Base-by-base conservation (phyloP, 495 filamentous ascomycete species). In the Penicilliopsis zonata region DNA sequence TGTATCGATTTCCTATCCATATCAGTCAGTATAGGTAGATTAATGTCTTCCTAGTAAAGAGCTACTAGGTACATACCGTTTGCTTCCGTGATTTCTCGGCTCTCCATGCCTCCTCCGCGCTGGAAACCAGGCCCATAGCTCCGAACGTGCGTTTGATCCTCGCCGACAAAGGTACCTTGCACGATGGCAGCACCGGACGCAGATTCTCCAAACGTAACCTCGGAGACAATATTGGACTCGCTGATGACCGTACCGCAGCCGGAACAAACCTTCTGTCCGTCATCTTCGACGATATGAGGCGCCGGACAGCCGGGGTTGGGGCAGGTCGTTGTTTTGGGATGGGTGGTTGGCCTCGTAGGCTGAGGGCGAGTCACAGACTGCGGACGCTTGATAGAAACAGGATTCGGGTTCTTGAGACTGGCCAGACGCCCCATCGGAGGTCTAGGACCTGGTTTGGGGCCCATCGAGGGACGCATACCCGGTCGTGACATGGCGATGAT, bases 201-300 rank as follows among this genome's bases (percentile, higher is more conserved):
- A 23, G 69, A 76, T 56, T 95, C 86, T 30, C 86, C 86, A 45
- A 95, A 98, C 4, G 74, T 76, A 31, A 96, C 70, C 47, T 98
- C 90, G 13, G 84, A 71, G 33, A 95, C 86, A 34, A 96, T 93
- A 41, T 92, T 82, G 38, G 74, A 72, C 43, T 87, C 77, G 37
- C 79, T 73, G 40, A 86, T 69, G 35, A 88, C 73, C 16, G 72
- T 74, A 66, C 87, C 87, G 61, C 90, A 98, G 22, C 68, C 77
- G 18, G 70, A 66, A 62, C 90, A 98, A 28, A 82, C 76, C 19
- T 55, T 54, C 35, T 65, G 52, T 9, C 67, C 71, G 33, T 72
- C 69, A 38, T 77, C 69, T 25, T 62, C 60, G 28, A 69, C 51
- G 30, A 65, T 66, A 29, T 67, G 55, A 31, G 60, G 59, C 12